phyloP scores from a whole-genome alignment of 2,329 filamentous ascomycete species.

The Clonostachys byssicola region DNA sequence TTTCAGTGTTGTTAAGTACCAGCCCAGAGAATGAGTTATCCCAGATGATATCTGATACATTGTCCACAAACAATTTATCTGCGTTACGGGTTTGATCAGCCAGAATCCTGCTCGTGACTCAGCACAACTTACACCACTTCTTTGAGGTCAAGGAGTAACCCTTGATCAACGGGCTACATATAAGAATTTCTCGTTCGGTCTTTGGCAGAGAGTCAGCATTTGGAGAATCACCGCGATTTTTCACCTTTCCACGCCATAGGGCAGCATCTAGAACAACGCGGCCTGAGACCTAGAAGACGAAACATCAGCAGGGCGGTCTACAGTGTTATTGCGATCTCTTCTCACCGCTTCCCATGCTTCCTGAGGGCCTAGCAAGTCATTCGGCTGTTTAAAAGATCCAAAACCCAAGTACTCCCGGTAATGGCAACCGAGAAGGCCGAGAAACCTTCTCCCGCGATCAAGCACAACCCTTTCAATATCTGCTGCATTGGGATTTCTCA shows the following conservation, averaged over 20 bases:
- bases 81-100: conserved; percentile 11
- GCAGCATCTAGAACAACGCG: too few relatives aligned
- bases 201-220: too few relatives aligned
- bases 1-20: conserved; percentile 39
- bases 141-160: background rate
- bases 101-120: background rate
- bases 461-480: conserved; percentile 21
- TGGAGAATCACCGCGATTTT: too few relatives aligned
- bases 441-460: conserved; percentile 37
- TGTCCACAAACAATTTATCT: conserved; percentile 31
- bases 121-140: background rate
- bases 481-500: conserved; percentile 26
- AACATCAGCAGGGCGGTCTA: too few relatives aligned
- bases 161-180: background rate
- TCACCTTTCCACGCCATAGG: too few relatives aligned
- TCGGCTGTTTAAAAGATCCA: too few relatives aligned
- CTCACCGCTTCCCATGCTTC: too few relatives aligned
- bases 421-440: conserved; percentile 37
- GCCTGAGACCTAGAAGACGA: too few relatives aligned
- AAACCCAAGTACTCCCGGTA: conserved; percentile 40
- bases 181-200: background rate
- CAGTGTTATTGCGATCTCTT: too few relatives aligned
- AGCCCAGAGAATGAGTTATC: conserved; percentile 39
- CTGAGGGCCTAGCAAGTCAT: too few relatives aligned
- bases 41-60: conserved; percentile 34